Conservation (phyloP, 331 rosid species). For the Pyracantha coccinea region DNA sequence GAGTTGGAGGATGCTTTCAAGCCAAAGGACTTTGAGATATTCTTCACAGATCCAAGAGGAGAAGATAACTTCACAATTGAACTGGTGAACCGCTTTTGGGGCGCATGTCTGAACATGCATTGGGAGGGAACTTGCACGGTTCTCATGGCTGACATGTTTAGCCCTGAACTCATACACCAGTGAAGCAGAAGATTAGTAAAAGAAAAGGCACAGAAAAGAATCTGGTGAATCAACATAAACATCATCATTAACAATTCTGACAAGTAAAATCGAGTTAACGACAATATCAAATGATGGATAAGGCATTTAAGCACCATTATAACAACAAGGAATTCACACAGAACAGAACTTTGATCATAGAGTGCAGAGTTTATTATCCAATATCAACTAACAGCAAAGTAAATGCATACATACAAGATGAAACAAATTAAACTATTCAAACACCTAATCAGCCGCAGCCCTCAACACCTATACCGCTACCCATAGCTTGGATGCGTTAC, state of each 20-base stretch:
- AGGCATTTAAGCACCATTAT: not conserved
- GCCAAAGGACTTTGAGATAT: slow-evolving; percentile 42
- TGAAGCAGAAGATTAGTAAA: not conserved
- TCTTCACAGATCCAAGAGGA: slow-evolving; percentile 41
- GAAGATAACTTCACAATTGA: slow-evolving; percentile 39
- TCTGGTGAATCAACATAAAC: not conserved
- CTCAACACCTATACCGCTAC: not conserved
- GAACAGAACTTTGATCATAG: not conserved
- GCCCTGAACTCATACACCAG: slow-evolving; percentile 23
- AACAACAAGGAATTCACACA: not conserved
- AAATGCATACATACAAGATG: not conserved
- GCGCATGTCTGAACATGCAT: slow-evolving; percentile 26
- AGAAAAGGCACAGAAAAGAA: not conserved
- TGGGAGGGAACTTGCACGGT: slow-evolving; percentile 32
- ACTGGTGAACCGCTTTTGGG: slow-evolving; percentile 15
- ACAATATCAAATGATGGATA: not conserved
- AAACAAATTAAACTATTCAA: not conserved
- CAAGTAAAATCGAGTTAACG: not conserved
- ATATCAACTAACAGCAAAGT: not conserved
- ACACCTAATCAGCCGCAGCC: not conserved
- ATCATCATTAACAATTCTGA: not conserved
- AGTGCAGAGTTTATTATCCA: not conserved
- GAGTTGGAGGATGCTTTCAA: slow-evolving; percentile 45
- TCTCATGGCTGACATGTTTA: slow-evolving; percentile 40
- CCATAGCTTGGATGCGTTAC: not conserved